phyloP scores from a whole-genome alignment of 2,329 filamentous ascomycete genomes.

The Escovopsis weberi region DNA sequence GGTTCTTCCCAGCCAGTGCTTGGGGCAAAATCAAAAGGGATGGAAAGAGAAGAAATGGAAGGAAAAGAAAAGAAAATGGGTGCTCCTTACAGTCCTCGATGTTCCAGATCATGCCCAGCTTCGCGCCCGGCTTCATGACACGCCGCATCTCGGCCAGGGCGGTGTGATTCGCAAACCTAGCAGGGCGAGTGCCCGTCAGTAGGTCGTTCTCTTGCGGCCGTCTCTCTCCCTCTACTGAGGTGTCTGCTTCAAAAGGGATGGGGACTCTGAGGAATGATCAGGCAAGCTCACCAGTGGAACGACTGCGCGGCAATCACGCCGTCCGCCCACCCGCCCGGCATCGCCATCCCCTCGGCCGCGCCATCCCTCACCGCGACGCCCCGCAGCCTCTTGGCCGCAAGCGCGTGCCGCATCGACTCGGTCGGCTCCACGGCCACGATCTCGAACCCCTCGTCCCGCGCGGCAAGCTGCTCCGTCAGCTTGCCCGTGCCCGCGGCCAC shows the following conservation, averaged over 20 bases:
- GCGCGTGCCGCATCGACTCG: slow-evolving; percentile 45
- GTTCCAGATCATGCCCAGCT: slow-evolving; percentile 59
- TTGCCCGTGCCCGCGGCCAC: slow-evolving; percentile 57
- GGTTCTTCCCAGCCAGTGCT: no score
- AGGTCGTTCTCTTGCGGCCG: no score
- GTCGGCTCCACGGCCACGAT: slow-evolving; percentile 52
- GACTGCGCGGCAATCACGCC: slow-evolving; percentile 52
- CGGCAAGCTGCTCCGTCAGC: slow-evolving; percentile 49
- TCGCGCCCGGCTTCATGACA: slow-evolving; percentile 43
- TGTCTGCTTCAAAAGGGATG: no score
- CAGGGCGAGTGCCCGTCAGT: not conserved
- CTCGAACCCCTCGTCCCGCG: slow-evolving; percentile 41
- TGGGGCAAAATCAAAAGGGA: no score
- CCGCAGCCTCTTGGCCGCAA: slow-evolving; percentile 41
- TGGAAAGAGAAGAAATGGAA: not conserved
- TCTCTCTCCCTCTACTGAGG: slow-evolving; percentile 7
- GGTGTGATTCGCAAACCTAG: slow-evolving; percentile 49
- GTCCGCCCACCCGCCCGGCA: slow-evolving; percentile 45
- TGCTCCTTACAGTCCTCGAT: slow-evolving; percentile 48
- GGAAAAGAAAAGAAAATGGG: no score
- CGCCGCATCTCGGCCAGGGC: slow-evolving; percentile 53
- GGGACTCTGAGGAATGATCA: no score
- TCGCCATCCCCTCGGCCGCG: slow-evolving; percentile 40
- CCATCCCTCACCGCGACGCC: slow-evolving; percentile 43
- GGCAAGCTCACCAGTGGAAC: slow-evolving; percentile 36